Percentiles rank a stretch among this genome's conserved stretches.
Conservation (phyloP, 129 eudicot species). For the Deinandra increscens region DNA sequence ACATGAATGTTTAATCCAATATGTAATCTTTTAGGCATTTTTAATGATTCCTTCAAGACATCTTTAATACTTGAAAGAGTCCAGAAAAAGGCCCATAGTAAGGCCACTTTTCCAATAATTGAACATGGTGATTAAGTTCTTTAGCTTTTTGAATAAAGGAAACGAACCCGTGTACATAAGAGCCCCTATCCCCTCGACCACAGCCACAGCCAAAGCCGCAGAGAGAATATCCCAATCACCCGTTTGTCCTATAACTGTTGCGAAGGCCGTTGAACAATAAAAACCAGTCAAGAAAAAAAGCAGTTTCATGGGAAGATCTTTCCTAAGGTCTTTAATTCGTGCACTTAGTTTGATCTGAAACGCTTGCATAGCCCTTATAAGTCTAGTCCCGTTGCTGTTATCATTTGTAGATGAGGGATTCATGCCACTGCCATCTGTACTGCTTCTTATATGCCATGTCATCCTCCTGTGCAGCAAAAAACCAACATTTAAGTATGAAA, state of each 20-base stretch:
- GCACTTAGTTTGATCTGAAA: constrained; percentile 37
- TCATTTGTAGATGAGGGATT: constrained; percentile 45
- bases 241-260: constrained; percentile 89
- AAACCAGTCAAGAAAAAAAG: constrained; percentile 67
- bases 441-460: constrained; percentile 55
- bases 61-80: constrained; percentile 70
- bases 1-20: no score
- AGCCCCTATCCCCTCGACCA: constrained; percentile 87
- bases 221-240: constrained; percentile 97
- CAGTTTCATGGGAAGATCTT: constrained; percentile 18
- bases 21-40: background rate
- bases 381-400: constrained; percentile 53
- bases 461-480: constrained; percentile 37
- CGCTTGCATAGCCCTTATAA: constrained; percentile 46
- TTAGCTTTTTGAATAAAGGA: constrained; percentile 41
- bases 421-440: constrained; percentile 45
- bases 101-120: constrained; percentile 93
- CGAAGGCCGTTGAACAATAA: constrained; percentile 85
- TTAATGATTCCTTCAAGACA: constrained; percentile 9
- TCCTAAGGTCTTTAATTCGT: constrained; percentile 48
- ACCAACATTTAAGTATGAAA: background rate
- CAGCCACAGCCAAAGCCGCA: constrained; percentile 75
- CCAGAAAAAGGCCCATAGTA: constrained; percentile 79
- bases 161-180: constrained; percentile 66
- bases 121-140: constrained; percentile 50